These are phyloP conservation scores for Phytophthora rubi DNA, from an alignment of 352 stramenopile species.

Conservation along the genomic window DNA sequence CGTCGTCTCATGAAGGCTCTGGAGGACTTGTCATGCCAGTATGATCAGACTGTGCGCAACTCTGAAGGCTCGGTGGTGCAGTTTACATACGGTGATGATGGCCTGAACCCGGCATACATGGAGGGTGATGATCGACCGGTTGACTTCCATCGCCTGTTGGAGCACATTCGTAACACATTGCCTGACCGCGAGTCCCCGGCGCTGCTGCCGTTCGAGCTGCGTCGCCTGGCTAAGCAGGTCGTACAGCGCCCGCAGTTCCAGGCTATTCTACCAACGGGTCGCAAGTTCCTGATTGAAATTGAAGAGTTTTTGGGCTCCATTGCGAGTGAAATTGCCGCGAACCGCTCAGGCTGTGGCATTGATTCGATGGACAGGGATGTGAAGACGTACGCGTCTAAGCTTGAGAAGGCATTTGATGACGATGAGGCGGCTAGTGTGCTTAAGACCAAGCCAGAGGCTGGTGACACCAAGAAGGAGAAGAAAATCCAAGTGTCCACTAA, in stretches of 20 bases:
- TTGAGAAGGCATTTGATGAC: constrained; percentile 74
- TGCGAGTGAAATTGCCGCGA: constrained; percentile 65
- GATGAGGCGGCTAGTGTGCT: constrained; percentile 39
- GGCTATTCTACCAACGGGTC: constrained; percentile 84
- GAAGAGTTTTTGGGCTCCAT: constrained; percentile 81
- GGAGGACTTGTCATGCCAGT: constrained; percentile 97
- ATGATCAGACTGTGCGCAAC: constrained; percentile 93
- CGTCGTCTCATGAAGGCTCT: constrained; percentile 98
- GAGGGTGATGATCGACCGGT: constrained; percentile 95
- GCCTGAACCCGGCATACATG: constrained; percentile 98
- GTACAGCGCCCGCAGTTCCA: constrained; percentile 86
- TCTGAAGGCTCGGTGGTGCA: constrained; percentile 95
- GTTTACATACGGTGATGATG: constrained; percentile 99
- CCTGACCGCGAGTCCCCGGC: constrained; percentile 71
- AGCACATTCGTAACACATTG: constrained; percentile 89
- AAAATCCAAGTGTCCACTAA: constrained; percentile 69
- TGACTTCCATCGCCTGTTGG: constrained; percentile 94
- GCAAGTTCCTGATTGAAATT: constrained; percentile 92
- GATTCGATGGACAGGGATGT: constrained; percentile 68
- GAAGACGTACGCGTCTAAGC: constrained; percentile 66
- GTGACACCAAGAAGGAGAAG: constrained; percentile 47
- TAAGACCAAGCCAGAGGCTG: constrained; percentile 32
- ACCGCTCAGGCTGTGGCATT: constrained; percentile 62
- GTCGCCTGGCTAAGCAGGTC: constrained; percentile 82
- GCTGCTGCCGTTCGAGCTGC: constrained; percentile 86